Evolutionary conservation across 345 rosid species (phyloP), one percentile per base, ranked within the genome.

Genomic region (Ricinus communis): DNA sequence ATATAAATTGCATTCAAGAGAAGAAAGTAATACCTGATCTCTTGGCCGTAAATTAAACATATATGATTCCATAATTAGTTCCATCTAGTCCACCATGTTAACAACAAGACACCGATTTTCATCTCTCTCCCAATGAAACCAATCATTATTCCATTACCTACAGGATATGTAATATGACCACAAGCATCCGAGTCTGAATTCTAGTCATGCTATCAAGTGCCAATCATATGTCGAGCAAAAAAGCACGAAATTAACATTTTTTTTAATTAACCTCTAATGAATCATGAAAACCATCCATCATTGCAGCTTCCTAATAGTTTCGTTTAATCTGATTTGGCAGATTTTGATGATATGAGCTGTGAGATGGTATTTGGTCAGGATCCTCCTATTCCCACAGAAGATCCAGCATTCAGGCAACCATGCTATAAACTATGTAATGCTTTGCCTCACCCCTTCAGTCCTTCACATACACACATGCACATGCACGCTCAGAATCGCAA

Each of bases 301-400:
- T 55, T 55, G 59, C n/a, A 59, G 55, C 68, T 41, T 14, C 40
- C 38, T 49, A 19, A 65, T 59, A 18, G 28, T 41, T 63, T 8
- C 60, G 38, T 50, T 14, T 47, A 65, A 55, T 71, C 45, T 79
- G 66, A 69, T 75, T 71, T 54, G 82, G 78, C 85, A 95, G 97
- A 95, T 86, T 95, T 95, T 85, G 88, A 92, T 53, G 96, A 92
- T 74, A 90, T 89, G 89, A 95, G 97, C 61, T 95, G 99, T 27
- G 84, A 92, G 82, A 92, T 92, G 93, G 83, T 95, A 77, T 92
- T 87, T 69, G 99, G 99, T 52, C 86, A 84, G 76, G 93, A 91
- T 5, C 97, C 97, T 62, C 93, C 93, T 33, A 71, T 78, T 46
- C 24, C 81, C 51, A 52, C 65, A 7, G 91, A 90, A 71, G 99